Percentiles rank a stretch among this genome's conserved stretches.
Evolutionary conservation across 164 flowering plant genomes (phyloP).

Genomic region (Macadamia tetraphylla): DNA sequence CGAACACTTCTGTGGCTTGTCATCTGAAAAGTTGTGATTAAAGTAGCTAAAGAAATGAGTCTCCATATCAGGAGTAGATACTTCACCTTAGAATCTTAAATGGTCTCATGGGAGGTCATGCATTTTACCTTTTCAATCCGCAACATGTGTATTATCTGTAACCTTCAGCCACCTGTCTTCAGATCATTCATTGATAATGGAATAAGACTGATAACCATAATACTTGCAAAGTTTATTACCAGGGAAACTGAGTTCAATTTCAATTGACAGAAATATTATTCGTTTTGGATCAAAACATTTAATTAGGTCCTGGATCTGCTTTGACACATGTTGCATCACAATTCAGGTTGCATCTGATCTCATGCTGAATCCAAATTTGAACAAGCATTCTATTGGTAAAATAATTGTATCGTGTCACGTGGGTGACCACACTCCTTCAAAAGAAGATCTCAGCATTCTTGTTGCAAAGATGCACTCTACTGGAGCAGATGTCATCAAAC

Average conservation of each 20-base stretch:
- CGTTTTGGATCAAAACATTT: neutral
- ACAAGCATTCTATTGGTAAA: slow-evolving; percentile 17
- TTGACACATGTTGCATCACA: neutral
- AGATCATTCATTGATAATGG: too few relatives aligned
- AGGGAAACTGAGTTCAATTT: neutral
- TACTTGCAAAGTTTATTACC: neutral
- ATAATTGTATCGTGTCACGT: slow-evolving; percentile 34
- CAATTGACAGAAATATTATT: neutral
- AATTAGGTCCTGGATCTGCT: neutral
- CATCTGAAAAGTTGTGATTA: too few relatives aligned
- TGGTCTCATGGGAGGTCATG: too few relatives aligned
- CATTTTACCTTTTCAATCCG: too few relatives aligned
- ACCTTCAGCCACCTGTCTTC: too few relatives aligned
- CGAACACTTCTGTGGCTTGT: too few relatives aligned
- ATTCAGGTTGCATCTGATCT: slow-evolving; percentile 42
- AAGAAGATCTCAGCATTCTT: slow-evolving; percentile 38
- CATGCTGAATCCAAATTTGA: slow-evolving; percentile 5
- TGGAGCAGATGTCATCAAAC: slow-evolving; percentile 51
- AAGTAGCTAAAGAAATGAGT: too few relatives aligned
- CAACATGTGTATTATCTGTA: too few relatives aligned
- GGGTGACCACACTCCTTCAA: slow-evolving; percentile 22
- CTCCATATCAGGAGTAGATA: too few relatives aligned
- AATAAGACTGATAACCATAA: neutral
- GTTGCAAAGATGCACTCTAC: slow-evolving; percentile 40
- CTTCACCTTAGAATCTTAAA: too few relatives aligned